Conservation (phyloP, 148 eudicot genomes). For the Dianthus caryophyllus region DNA sequence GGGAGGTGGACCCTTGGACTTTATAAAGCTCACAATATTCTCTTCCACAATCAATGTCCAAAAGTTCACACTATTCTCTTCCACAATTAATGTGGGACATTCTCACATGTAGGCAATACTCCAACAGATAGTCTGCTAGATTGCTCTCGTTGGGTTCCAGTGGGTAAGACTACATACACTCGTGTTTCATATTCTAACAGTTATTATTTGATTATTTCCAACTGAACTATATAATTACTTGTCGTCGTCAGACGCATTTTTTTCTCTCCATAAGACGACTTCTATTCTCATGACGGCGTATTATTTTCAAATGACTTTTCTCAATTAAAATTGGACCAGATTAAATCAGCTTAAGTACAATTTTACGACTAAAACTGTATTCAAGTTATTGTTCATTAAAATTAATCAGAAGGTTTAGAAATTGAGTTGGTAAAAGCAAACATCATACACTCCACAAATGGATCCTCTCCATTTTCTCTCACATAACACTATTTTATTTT, state of each 20-base stretch:
- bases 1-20: no score
- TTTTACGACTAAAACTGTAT: background rate
- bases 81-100: no score
- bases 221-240: background rate
- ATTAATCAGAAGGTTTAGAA: background rate
- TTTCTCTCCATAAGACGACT: constrained; percentile 53
- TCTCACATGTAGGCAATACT: no score
- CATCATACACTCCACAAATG: no score
- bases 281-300: constrained; percentile 58
- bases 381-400: background rate
- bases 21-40: no score
- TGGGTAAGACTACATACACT: constrained; percentile 37
- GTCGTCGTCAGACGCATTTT: constrained; percentile 52
- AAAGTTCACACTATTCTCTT: no score
- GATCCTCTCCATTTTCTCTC: no score
- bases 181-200: no score
- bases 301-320: constrained; percentile 50
- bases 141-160: constrained; percentile 69
- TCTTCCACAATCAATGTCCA: no score
- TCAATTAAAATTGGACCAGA: constrained; percentile 37
- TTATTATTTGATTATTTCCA: background rate
- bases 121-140: no score
- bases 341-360: constrained; percentile 42
- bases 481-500: no score
- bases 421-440: no score